phyloP scores from a whole-genome alignment of 345 rosid genomes.

The Syzygium jambos region DNA sequence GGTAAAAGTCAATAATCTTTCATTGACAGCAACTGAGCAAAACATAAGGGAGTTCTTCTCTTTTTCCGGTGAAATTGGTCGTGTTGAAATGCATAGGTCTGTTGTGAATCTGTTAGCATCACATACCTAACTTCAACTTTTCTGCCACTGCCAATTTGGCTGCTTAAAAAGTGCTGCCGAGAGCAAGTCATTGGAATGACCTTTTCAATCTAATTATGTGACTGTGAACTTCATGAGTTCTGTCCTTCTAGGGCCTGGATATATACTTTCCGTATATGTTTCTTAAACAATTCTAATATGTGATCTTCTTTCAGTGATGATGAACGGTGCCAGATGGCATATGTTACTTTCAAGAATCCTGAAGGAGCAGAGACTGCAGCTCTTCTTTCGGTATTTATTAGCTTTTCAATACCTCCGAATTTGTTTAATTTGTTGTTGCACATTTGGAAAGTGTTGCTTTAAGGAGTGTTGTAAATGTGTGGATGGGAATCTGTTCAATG shows the following conservation, averaged over 20 bases:
- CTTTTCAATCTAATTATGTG: background rate
- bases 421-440: background rate
- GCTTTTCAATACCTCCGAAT: background rate
- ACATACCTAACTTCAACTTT: background rate
- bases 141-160: background rate
- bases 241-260: background rate
- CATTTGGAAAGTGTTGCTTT: background rate
- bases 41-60: slow-evolving; percentile 92
- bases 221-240: background rate
- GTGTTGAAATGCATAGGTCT: slow-evolving; percentile 55
- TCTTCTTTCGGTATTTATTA: slow-evolving; percentile 62
- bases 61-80: slow-evolving; percentile 80
- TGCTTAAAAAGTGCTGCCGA: background rate
- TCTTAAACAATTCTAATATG: background rate
- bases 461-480: background rate
- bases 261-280: background rate
- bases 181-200: background rate
- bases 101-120: slow-evolving; percentile 4
- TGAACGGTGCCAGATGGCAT: slow-evolving; percentile 60
- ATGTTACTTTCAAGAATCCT: slow-evolving; percentile 78
- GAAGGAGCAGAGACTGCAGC: slow-evolving; percentile 93
- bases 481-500: background rate
- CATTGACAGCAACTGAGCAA: slow-evolving; percentile 58
- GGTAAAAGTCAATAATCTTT: slow-evolving; percentile 70
- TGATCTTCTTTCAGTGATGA: slow-evolving; percentile 21